Base-by-base conservation (phyloP, 306 rosid species). In the Elaeagnus macrophylla region DNA sequence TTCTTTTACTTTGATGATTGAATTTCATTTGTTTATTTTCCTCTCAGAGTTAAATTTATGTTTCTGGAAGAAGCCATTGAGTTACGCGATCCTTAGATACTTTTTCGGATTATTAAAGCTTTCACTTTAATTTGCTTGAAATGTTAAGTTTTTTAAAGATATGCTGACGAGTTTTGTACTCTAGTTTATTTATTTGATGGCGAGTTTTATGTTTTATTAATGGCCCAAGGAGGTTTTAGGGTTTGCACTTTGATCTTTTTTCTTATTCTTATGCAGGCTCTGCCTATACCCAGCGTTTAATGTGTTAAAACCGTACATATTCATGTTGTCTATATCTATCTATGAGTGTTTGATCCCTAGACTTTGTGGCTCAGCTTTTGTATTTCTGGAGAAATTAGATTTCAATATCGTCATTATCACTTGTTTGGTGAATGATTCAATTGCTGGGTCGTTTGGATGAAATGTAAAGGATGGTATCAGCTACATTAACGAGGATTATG, bases 381-480 rank as follows among this genome's bases (percentile, higher is more conserved):
- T 56, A 57, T 60, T 75, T 66, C 65, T 63, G 71, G 74, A 71
- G 67, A 80, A 64, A 71, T 52, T 69, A 67, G 70, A 71, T 32
- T 25, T 75, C 62, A 53, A 73, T 72, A 37, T 65, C 64, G 69
- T 64, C 17, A 53, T 66, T 78, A 66, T 25, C 55, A 44, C 66
- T 39, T 38, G 19, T 70, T 79, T 68, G 53, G 67, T 56, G 68
- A 75, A 65, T 67, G 54, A 59, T 78, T 73, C 72, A 72, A 35
- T 78, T 80, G 78, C 65, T 9, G 81, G 77, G 73, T 77, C 77
- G 61, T 73, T 76, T 77, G 86, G 72, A 65, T 79, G 81, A 86
- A 82, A 59, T 83, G 95, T 83, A 59, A 90, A 93, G 79, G 66
- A 91, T 93, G 99, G 89, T 79, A 66, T 71, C 85, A 9, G 77